These are phyloP conservation scores for Hypoxylon cercidicola DNA, from an alignment of 495 filamentous ascomycete genomes.

Conservation along the genomic window DNA sequence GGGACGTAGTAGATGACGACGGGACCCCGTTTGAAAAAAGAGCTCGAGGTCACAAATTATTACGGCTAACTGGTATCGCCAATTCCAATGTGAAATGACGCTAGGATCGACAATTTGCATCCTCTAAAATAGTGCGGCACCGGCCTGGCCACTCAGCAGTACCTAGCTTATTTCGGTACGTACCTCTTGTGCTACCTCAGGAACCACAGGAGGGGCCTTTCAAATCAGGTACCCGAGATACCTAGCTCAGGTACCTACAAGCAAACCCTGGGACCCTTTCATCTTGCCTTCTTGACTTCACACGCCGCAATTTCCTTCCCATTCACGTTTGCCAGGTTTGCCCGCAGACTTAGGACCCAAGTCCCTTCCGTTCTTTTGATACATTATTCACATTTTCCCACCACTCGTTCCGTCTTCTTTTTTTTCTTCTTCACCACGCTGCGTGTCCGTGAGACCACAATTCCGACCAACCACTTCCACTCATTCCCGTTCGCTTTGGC, in stretches of 20 bases:
- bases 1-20: too few relatives aligned
- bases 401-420: constrained; percentile 37
- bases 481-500: constrained; percentile 43
- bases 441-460: constrained; percentile 41
- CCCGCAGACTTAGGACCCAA: constrained; percentile 15
- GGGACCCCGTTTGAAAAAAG: constrained; percentile 21
- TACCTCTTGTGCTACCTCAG: constrained; percentile 18
- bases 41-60: constrained; percentile 13
- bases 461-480: constrained; percentile 43
- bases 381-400: constrained; percentile 47
- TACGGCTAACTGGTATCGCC: constrained; percentile 1
- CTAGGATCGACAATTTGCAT: constrained; percentile 42
- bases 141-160: constrained; percentile 29
- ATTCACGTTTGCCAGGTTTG: constrained; percentile 4
- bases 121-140: constrained; percentile 26
- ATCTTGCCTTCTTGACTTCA: constrained; percentile 29
- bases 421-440: constrained; percentile 38
- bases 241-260: constrained; percentile 1
- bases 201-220: neutral
- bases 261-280: constrained; percentile 37
- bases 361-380: constrained; percentile 41
- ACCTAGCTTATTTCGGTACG: constrained; percentile 31
- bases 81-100: constrained; percentile 34
- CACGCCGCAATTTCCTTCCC: constrained; percentile 24
- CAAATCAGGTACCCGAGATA: constrained; percentile 19